Percentiles rank a stretch among this genome's conserved stretches.
Conservation (phyloP, 768 basidiomycete genomes). For the Antrodiella citrinella region DNA sequence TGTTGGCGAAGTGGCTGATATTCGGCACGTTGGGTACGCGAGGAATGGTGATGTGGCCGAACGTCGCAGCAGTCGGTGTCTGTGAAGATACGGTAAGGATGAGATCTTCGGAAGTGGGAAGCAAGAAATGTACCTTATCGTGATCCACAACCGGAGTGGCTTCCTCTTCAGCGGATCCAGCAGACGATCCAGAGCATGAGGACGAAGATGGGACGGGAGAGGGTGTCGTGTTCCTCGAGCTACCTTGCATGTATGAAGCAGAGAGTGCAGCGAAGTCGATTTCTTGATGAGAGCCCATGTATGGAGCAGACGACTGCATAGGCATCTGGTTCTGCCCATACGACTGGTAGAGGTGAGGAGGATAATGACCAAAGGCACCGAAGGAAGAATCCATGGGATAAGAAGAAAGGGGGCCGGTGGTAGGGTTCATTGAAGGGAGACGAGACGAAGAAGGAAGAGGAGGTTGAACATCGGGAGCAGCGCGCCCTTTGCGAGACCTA, state of each 20-base stretch:
- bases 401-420: background rate
- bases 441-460: background rate
- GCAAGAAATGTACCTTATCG: background rate
- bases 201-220: background rate
- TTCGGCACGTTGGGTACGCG: background rate
- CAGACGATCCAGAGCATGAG: background rate
- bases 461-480: constrained; percentile 5
- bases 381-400: background rate
- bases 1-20: background rate
- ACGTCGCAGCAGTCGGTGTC: constrained; percentile 6
- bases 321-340: background rate
- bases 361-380: background rate
- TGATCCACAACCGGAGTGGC: background rate
- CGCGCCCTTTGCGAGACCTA: constrained; percentile 16
- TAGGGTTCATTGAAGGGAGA: background rate
- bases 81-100: background rate
- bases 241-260: background rate
- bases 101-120: background rate
- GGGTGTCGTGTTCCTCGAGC: background rate
- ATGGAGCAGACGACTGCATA: background rate
- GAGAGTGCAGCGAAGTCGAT: background rate
- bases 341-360: background rate
- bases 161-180: background rate
- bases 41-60: constrained; percentile 4
- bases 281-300: background rate